phyloP scores from a whole-genome alignment of 305 asterid species.

The Solanum hybrid region DNA sequence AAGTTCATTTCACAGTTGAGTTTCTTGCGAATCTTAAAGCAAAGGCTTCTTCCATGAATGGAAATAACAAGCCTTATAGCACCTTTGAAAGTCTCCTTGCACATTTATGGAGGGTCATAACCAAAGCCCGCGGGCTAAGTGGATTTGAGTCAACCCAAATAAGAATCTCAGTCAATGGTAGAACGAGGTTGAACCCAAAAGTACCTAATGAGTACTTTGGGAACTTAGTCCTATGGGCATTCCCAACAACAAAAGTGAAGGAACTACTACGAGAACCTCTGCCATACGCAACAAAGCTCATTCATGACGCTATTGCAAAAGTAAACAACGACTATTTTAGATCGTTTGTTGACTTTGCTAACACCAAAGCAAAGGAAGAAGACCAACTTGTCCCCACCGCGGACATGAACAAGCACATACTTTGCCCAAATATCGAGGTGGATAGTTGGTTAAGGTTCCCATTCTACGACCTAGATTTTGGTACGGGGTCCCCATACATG shows the following conservation, averaged over 20 bases:
- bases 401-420: constrained; percentile 39
- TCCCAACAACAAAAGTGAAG: constrained; percentile 40
- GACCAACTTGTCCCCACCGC: constrained; percentile 38
- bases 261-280: constrained; percentile 39
- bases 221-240: constrained; percentile 75
- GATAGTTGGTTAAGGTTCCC: constrained; percentile 88
- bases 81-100: constrained; percentile 73
- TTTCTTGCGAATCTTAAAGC: constrained; percentile 55
- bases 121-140: constrained; percentile 53
- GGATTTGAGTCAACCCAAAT: constrained; percentile 45
- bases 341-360: constrained; percentile 67
- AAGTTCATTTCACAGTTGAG: constrained; percentile 40
- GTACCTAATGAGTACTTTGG: constrained; percentile 68
- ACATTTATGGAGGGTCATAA: constrained; percentile 67
- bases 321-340: constrained; percentile 56
- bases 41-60: constrained; percentile 35
- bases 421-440: constrained; percentile 82
- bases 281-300: constrained; percentile 38
- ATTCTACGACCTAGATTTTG: constrained; percentile 70
- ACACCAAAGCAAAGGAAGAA: constrained; percentile 33
- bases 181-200: constrained; percentile 46
- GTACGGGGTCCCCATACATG: constrained; percentile 56
- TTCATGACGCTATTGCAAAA: constrained; percentile 51
- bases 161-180: constrained; percentile 59
- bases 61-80: constrained; percentile 38